Evolutionary conservation across 1,139 yeast species (phyloP).

Genomic region (Candida labiduridarum): DNA sequence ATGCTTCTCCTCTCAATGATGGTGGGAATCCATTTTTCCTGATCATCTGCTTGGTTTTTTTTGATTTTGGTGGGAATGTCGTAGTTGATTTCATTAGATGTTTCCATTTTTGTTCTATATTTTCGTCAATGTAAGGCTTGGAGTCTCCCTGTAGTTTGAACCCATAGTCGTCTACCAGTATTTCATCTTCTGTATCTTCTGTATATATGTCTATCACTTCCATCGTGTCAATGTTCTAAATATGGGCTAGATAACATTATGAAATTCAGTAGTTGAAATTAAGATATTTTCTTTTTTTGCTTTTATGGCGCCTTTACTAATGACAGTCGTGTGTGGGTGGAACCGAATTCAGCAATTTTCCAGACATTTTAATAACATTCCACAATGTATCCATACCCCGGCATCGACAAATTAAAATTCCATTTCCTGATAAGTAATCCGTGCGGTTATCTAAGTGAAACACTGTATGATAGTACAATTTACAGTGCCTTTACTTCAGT

Average conservation of each 20-base stretch:
- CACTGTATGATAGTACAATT: too few relatives aligned
- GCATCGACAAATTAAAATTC: too few relatives aligned
- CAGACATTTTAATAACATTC: not conserved
- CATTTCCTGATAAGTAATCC: too few relatives aligned
- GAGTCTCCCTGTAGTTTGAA: not conserved
- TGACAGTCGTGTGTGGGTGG: not conserved
- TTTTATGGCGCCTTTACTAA: not conserved
- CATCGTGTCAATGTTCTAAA: not conserved
- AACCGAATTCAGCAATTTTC: not conserved
- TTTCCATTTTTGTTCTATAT: slow-evolving; percentile 2
- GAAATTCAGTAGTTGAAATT: not conserved
- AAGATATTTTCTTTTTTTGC: not conserved
- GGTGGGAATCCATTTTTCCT: slow-evolving; percentile 88
- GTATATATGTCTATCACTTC: slow-evolving; percentile 3
- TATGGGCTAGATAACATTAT: not conserved
- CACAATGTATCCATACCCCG: not conserved
- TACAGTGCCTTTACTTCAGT: too few relatives aligned
- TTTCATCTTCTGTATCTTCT: not conserved
- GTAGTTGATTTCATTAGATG: not conserved
- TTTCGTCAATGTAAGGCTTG: not conserved
- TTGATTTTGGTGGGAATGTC: slow-evolving; percentile 83
- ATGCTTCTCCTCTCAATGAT: slow-evolving; percentile 95
- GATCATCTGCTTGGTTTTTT: slow-evolving; percentile 77
- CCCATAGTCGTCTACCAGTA: slow-evolving; percentile 1
- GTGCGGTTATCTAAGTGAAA: too few relatives aligned